Base-by-base conservation (phyloP, 306 rosid genomes). In the cucumber (Cucumis sativus) region DNA sequence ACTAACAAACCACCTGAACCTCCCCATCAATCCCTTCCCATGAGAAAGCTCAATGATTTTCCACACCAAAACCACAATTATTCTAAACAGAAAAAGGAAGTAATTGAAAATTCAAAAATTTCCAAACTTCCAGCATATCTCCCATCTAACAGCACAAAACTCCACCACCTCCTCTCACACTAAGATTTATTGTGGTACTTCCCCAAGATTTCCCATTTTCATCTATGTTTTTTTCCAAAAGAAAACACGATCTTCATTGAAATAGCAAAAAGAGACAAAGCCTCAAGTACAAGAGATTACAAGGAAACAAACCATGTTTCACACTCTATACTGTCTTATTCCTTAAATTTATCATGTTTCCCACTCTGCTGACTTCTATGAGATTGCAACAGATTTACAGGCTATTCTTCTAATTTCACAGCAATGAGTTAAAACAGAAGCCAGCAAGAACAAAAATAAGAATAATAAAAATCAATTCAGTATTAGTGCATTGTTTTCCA, bases 401-500 rank as follows among this genome's bases (percentile, higher is more conserved):
- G 70, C 25, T 61, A 67, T 41, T 67, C 54, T 67, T 67, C 74
- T 41, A 67, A 35, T 67, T 67, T 14, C 74, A 67, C 49, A n/a
- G 54, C 74, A 67, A 30, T 9, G 14, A 67, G 18, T 18, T 40
- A 41, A 40, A 67, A 41, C 18, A 41, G 74, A 39, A 16, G 7
- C 52, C 10, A 7, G 10, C 74, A 40, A 67, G 18, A 33, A 40
- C 74, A 39, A 41, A 67, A 11, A 41, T 18, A 17, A 66, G 20
- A 35, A 65, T 63, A 35, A 6, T 14, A 15, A 63, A 63, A 64
- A 33, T 30, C 3, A 12, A 59, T 17, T 35, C 47, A 7, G 49
- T 9, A 49, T 4, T 49, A 12, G 55, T 0, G 18, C 55, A 49
- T 0, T 13, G 55, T 49, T 49, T 49, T 0, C 55, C 16, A 49